Evolutionary conservation across 768 basidiomycete genomes (phyloP).

Genomic region (Clavaria fumosa): DNA sequence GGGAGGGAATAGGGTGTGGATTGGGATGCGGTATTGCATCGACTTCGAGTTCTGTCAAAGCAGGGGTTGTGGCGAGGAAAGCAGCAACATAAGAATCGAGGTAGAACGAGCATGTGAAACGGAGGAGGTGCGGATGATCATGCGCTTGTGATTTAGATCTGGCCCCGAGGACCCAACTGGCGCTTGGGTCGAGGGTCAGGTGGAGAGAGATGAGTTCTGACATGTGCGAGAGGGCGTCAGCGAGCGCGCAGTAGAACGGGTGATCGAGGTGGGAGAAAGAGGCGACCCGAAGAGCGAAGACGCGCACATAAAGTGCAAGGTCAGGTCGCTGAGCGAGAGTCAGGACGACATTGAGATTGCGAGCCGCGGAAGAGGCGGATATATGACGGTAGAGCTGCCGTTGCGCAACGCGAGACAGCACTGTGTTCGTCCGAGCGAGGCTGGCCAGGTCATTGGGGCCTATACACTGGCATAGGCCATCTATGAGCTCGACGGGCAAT

Average conservation of each 20-base stretch:
- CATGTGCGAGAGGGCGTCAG: conserved; percentile 45
- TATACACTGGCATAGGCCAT: conserved; percentile 27
- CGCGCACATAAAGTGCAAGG: conserved; percentile 46
- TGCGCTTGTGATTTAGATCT: conserved; percentile 18
- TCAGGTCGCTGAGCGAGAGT: conserved; percentile 43
- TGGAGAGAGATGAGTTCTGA: conserved; percentile 40
- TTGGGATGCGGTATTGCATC: conserved; percentile 20
- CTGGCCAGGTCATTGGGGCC: conserved; percentile 27
- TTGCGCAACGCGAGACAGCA: conserved; percentile 34
- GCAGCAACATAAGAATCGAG: conserved; percentile 40
- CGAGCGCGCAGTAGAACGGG: conserved; percentile 33
- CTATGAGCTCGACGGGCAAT: conserved; percentile 51
- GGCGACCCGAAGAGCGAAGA: conserved; percentile 40
- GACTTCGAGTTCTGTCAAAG: conserved; percentile 44
- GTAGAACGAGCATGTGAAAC: conserved; percentile 45
- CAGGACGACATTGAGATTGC: conserved; percentile 32
- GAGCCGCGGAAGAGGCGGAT: conserved; percentile 26
- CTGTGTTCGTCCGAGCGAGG: conserved; percentile 29
- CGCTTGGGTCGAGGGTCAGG: conserved; percentile 33
- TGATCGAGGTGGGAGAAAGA: conserved; percentile 25
- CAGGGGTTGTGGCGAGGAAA: conserved; percentile 42
- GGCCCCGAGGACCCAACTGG: conserved; percentile 38
- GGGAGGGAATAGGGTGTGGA: conserved; percentile 21
- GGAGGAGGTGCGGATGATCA: conserved; percentile 33
- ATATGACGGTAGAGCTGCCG: conserved; percentile 50